Conservation (phyloP, 371 early-diverging fungal genomes). For the Mortierella sp. region DNA sequence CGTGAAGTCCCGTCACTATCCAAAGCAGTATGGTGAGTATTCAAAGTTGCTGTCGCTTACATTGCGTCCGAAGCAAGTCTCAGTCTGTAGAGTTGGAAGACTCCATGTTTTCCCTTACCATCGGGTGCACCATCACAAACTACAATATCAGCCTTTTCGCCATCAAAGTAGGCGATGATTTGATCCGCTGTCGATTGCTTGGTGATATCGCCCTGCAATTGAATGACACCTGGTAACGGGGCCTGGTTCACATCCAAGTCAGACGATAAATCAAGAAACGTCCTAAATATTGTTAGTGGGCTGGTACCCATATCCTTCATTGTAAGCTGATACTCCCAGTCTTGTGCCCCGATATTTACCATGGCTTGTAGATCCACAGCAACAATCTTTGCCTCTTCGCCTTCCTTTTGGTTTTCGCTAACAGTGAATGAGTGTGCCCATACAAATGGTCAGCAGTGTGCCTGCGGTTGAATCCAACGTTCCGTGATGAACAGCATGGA, state of each 20-base stretch:
- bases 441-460: background rate
- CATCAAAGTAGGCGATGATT: constrained; percentile 90
- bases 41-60: background rate
- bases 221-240: constrained; percentile 93
- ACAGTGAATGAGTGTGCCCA: background rate
- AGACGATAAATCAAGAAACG: no score
- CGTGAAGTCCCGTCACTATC: constrained; percentile 96
- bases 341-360: constrained; percentile 56
- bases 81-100: background rate
- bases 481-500: background rate
- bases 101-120: constrained; percentile 59
- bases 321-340: no score
- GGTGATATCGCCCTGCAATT: constrained; percentile 99
- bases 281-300: no score
- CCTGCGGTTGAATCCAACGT: no score
- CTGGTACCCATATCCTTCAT: background rate
- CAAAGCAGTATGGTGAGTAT: background rate
- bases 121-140: constrained; percentile 99
- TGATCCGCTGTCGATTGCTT: constrained; percentile 90
- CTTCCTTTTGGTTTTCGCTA: constrained; percentile 69
- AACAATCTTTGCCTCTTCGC: constrained; percentile 84
- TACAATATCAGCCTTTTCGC: constrained; percentile 92
- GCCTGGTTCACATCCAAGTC: constrained; percentile 59
- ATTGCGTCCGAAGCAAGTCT: no score
- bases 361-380: constrained; percentile 99